Base-by-base conservation (phyloP, 345 rosid species). In the Gossypium australe region DNA sequence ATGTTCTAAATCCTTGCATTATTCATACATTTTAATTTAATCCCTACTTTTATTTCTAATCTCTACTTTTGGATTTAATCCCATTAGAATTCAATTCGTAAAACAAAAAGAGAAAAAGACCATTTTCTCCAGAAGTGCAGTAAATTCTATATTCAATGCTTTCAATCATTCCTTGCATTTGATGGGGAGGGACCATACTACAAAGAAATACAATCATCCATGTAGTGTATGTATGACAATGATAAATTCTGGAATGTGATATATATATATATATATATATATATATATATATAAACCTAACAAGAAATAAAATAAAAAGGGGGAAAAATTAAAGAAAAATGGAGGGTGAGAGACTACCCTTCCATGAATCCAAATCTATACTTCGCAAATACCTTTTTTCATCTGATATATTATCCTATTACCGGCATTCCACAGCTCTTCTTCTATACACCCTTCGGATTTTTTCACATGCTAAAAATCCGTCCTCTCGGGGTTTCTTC, bases 401-500 rank as follows among this genome's bases (percentile, higher is more conserved):
- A 70, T 57, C 67, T 38, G 49, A 17, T 53, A 67, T 69, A 60
- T 75, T 73, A 77, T 79, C 80, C 84, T 82, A 73, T 34, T 71
- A 81, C 77, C 73, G 80, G 76, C 83, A 82, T 82, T 83, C 79
- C 58, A 34, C 41, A 38, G 79, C 81, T 52, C 73, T 80, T 79
- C 88, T 81, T 78, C 88, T 80, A 66, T 85, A 85, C 88, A 82
- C 11, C 76, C 79, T 76, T 76, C 51, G 68, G 59, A 81, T 78
- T 83, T 83, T 76, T n/a, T 75, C 81, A 79, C 80, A 71, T 67
- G 75, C 17, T 64, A 60, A 72, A 27, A 71, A 25, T 59, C 34
- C n/a, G 49, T 73, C 58, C 64, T 70, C 82, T 60, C 67, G 49
- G 79, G 72, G 72, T 48, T 49, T 64, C 64, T 79, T 53, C 16